phyloP scores from a whole-genome alignment of 2,329 filamentous ascomycete species.

The Penicillium sp. region DNA sequence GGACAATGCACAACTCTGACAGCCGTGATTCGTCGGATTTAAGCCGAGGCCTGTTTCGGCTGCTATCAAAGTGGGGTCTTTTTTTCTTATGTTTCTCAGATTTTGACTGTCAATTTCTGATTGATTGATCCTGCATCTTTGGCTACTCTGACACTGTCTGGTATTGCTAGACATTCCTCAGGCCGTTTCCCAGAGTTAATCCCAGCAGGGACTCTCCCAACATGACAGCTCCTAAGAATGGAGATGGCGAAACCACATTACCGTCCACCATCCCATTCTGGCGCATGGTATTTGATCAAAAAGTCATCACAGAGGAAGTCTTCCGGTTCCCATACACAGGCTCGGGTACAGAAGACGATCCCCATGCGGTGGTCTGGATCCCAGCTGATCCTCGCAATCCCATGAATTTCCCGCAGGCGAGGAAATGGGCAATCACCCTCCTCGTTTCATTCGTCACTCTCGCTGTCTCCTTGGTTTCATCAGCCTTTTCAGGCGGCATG shows the following conservation, averaged over 20 bases:
- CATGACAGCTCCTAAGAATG: slow-evolving; percentile 7
- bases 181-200: background rate
- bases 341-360: slow-evolving; percentile 42
- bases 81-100: background rate
- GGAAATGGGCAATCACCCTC: slow-evolving; percentile 43
- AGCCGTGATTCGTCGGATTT: background rate
- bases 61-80: slow-evolving; percentile 1
- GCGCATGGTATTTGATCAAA: slow-evolving; percentile 33
- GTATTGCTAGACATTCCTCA: background rate
- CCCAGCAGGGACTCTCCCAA: background rate
- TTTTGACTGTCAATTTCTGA: background rate
- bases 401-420: slow-evolving; percentile 34
- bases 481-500: slow-evolving; percentile 42
- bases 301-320: slow-evolving; percentile 33
- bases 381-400: slow-evolving; percentile 44
- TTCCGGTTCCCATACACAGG: slow-evolving; percentile 33
- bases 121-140: background rate
- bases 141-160: background rate
- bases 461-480: slow-evolving; percentile 43
- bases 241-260: slow-evolving; percentile 11
- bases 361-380: slow-evolving; percentile 43
- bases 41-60: slow-evolving; percentile 7
- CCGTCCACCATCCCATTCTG: slow-evolving; percentile 33
- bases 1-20: background rate
- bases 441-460: slow-evolving; percentile 40